Base-by-base conservation (phyloP, 2,329 filamentous ascomycete genomes). In the Coniella lustricola region DNA sequence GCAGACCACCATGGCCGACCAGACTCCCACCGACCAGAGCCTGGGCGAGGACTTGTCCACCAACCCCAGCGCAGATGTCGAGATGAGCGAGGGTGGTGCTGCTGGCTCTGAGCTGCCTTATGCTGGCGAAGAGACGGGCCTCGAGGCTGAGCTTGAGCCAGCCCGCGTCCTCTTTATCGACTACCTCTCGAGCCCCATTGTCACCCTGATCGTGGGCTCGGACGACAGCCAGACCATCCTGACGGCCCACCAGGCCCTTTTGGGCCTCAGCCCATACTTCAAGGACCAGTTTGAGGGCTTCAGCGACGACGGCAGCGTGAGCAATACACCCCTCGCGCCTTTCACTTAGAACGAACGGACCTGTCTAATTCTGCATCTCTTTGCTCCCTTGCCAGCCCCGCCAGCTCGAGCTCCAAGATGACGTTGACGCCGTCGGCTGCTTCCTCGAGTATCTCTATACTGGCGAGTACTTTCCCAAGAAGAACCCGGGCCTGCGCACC, bases 391-490 rank as follows among this genome's bases (percentile, higher is more conserved):
- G 7, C 21, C 54, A 76, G 76, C 77, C 77, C 56, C 84, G 84
- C 48, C 76, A 80, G 50, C 82, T 95, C 52, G 70, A 84, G 50
- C 82, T 95, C 2, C 68, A 76, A 55, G 84, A 88, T 57, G 77
- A 88, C 57, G 66, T 87, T 39, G 83, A 88, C 55, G 83, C 87
- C 18, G 82, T 88, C 48, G 83, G 85, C 52, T 88, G 82, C 64
- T 87, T 90, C 58, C 77, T 93, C 57, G 85, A 93, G 64, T 94
- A 81, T 64, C 80, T 91, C 45, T 94, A 94, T 68, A 90, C 86
- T 1, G 79, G 79, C 63, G 87, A 94, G 68, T 93, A 96, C 74
- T 94, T 91, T 69, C 87, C 89, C 17, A 76, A 76, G 57, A 79
- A 82, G 59, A 62, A 83, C 13, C 67, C 76, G 14, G 79, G 80